Evolutionary conservation across 2,329 filamentous ascomycete genomes (phyloP), one percentile per base, ranked within the genome.

Genomic region (Lecanosticta acicola): DNA sequence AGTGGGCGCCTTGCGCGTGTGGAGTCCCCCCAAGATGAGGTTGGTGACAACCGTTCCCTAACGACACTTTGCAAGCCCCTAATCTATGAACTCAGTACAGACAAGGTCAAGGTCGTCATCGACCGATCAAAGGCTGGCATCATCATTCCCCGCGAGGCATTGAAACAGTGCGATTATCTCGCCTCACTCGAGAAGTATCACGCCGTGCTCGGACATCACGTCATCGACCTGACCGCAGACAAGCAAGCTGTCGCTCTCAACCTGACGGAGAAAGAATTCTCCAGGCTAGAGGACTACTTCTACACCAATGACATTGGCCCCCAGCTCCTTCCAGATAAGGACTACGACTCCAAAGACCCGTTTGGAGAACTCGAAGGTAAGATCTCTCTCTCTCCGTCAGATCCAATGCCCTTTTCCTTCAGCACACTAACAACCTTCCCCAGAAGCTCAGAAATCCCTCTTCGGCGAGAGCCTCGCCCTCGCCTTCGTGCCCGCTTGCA

Each of bases 401-500:
- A 20, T 45, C 18, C 11, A 29, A 11, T 11, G 24, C 24, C 5
- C 24, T 11, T 11, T 11, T 29, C 11, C 24, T 5, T 7, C 24
- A 29, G 24, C 24, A 7, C 11, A 11, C 24, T 29, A 29, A 29
- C 11, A 29, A 29, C 11, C 24, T 29, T 29, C 7, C n/a, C 18
- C 36, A 18, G 9, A 38, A 38, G 16, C 3, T 5, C 44, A 17
- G 53, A 56, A 42, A 40, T 42, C 24, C 20, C 16, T 20, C 7
- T 36, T 45, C n/a, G 49, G 50, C 2, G 40, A 51, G 19, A 11
- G 29, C 4, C 41, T 54, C 38, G 41, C 40, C 24, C 17, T 32
- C 10, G 48, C 51, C 17, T 59, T 54, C 41, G 40, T 44, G 3
- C 45, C 46, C 1, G 55, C 55, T 1, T 39, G 40, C 24, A 54